Evolutionary conservation across 2,329 filamentous ascomycete genomes (phyloP).

Genomic region (Aspergillus floridensis): DNA sequence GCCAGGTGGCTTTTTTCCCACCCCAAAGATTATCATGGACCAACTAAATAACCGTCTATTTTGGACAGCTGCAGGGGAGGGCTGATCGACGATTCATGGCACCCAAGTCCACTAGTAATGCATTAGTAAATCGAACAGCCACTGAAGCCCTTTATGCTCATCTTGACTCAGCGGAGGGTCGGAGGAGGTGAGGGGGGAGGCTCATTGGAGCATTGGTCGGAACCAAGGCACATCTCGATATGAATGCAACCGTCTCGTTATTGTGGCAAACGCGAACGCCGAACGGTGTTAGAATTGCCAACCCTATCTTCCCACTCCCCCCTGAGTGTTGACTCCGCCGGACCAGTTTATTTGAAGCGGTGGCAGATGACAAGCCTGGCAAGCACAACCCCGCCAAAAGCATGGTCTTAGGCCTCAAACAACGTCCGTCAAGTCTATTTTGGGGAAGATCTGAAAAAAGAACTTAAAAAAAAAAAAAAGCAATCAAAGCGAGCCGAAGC

Average conservation of each 20-base stretch:
- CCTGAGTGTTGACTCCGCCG: too few species aligned
- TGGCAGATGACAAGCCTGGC: background rate
- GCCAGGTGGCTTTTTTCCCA: background rate
- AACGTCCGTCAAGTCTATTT: conserved; percentile 12
- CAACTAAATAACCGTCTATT: background rate
- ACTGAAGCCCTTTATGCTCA: background rate
- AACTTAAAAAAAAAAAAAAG: background rate
- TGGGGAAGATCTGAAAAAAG: conserved; percentile 4
- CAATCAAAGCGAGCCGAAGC: conserved; percentile 1
- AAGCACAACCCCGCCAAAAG: background rate
- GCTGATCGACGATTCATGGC: background rate
- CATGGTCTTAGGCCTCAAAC: conserved; percentile 4
- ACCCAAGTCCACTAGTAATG: background rate
- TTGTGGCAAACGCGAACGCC: background rate
- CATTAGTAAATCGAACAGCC: background rate
- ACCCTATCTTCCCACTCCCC: background rate
- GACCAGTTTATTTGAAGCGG: background rate
- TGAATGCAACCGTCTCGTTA: background rate
- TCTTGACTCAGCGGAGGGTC: background rate
- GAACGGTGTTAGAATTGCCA: background rate
- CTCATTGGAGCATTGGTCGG: background rate
- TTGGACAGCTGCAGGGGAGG: background rate
- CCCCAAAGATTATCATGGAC: background rate
- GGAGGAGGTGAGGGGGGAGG: background rate
- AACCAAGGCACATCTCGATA: background rate